A percentile compares a stretch with the other conserved stretches of the same genome.
These are phyloP conservation scores for Vitis riparia DNA, from an alignment of 164 flowering plant genomes.

Conservation along the genomic window DNA sequence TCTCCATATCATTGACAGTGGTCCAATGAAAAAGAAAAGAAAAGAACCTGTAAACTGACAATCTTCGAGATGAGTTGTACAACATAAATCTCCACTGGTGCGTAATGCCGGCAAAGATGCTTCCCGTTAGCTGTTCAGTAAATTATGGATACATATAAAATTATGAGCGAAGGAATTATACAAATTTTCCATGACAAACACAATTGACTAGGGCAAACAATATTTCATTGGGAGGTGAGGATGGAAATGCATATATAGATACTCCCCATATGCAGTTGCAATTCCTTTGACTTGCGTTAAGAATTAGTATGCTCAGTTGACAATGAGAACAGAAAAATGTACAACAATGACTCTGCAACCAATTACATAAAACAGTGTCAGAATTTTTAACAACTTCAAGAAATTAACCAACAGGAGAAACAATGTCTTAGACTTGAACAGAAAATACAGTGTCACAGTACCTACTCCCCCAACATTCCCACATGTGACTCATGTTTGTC, in stretches of 20 bases:
- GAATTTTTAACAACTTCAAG: neutral
- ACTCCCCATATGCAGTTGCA: neutral
- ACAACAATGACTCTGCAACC: constrained; percentile 31
- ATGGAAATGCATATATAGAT: neutral
- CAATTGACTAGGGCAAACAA: constrained; percentile 6
- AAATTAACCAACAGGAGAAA: too few species aligned
- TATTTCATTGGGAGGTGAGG: neutral
- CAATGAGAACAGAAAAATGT: constrained; percentile 17
- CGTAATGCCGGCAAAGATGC: neutral
- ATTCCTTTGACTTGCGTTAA: constrained; percentile 8
- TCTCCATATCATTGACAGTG: neutral
- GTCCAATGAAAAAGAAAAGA: neutral
- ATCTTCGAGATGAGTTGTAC: neutral
- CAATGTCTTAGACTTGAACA: too few species aligned
- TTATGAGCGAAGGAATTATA: constrained; percentile 10
- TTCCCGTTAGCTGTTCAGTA: constrained; percentile 17
- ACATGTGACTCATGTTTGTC: too few species aligned
- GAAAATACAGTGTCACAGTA: too few species aligned
- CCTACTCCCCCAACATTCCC: too few species aligned
- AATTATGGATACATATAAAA: constrained; percentile 17
- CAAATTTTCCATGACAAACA: constrained; percentile 2
- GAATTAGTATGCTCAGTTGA: constrained; percentile 13
- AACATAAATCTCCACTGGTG: neutral
- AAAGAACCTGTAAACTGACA: neutral
- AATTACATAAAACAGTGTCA: constrained; percentile 9